Conservation (phyloP, 2,329 filamentous ascomycete genomes). For the Ilyonectria robusta region DNA sequence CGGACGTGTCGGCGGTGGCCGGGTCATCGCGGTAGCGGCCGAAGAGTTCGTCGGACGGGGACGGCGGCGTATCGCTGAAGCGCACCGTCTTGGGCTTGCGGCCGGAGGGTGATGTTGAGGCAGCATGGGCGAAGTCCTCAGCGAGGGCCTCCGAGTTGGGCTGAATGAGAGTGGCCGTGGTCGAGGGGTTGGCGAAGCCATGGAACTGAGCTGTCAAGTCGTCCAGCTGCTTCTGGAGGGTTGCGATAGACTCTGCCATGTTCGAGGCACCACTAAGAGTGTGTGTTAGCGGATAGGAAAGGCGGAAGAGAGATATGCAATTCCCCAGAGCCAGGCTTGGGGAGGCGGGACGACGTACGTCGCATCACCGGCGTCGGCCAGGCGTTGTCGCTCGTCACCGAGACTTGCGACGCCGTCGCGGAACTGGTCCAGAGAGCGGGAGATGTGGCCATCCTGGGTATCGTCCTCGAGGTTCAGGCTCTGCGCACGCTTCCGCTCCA, state of each 20-base stretch:
- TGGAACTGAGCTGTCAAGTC: conserved; percentile 87
- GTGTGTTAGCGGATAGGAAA: not conserved
- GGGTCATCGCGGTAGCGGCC: conserved; percentile 80
- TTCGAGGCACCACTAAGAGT: conserved; percentile 59
- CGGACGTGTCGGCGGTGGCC: conserved; percentile 58
- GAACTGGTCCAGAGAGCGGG: conserved; percentile 88
- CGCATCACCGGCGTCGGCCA: conserved; percentile 76
- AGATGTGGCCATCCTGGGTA: conserved; percentile 90
- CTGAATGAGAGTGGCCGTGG: conserved; percentile 66
- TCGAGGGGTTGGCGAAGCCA: conserved; percentile 69
- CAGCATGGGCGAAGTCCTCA: conserved; percentile 75
- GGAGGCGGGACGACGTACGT: conserved; percentile 60
- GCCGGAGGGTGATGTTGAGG: conserved; percentile 55
- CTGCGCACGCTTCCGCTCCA: conserved; percentile 90
- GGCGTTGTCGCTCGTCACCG: conserved; percentile 73
- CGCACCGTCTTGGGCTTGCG: conserved; percentile 81
- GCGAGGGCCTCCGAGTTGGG: conserved; percentile 76
- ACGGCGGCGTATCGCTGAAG: conserved; percentile 78
- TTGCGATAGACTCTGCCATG: conserved; percentile 75
- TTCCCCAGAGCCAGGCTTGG: not conserved
- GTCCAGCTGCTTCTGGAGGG: conserved; percentile 80
- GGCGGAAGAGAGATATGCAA: not conserved
- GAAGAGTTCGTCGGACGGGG: conserved; percentile 59
- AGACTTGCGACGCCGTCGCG: conserved; percentile 82
- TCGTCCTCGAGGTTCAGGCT: conserved; percentile 84